Evolutionary conservation across 352 stramenopile genomes (phyloP).

Genomic region (Pythium guiyangense): DNA sequence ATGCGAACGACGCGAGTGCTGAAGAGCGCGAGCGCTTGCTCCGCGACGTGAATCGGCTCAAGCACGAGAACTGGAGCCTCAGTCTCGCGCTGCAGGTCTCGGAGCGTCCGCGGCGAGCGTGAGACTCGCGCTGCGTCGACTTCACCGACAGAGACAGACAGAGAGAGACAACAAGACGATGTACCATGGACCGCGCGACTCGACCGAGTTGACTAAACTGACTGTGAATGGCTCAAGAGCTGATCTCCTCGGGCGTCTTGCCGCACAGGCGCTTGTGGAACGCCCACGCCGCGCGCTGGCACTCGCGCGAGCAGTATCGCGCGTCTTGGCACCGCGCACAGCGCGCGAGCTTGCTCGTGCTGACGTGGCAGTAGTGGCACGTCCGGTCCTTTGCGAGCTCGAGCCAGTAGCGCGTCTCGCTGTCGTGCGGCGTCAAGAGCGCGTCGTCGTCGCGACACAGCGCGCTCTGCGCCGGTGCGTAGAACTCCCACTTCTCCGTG

Average conservation of each 20-base stretch:
- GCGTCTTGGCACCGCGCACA: slow-evolving; percentile 65
- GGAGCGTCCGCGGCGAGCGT: slow-evolving; percentile 16
- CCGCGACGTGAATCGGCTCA: slow-evolving; percentile 45
- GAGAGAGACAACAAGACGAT: no score
- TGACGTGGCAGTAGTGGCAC: slow-evolving; percentile 61
- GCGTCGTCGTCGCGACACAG: slow-evolving; percentile 34
- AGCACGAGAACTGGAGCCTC: slow-evolving; percentile 69
- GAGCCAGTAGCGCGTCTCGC: slow-evolving; percentile 69
- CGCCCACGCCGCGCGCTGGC: slow-evolving; percentile 74
- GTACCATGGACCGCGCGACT: slow-evolving; percentile 4
- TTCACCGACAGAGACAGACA: no score
- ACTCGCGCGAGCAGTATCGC: slow-evolving; percentile 80
- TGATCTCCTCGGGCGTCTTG: slow-evolving; percentile 51
- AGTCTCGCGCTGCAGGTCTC: slow-evolving; percentile 61
- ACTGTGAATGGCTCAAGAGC: no score
- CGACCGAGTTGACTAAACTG: not conserved
- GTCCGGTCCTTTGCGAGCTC: slow-evolving; percentile 46
- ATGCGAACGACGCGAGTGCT: slow-evolving; percentile 28
- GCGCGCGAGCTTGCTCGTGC: slow-evolving; percentile 43
- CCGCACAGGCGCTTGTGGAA: slow-evolving; percentile 73
- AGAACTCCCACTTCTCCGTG: slow-evolving; percentile 82
- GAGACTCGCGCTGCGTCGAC: no score
- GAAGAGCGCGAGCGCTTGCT: slow-evolving; percentile 43
- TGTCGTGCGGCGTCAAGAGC: slow-evolving; percentile 39
- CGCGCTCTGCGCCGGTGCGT: slow-evolving; percentile 31